phyloP scores from a whole-genome alignment of 2,329 filamentous ascomycete genomes.

The Fusarium sp. region DNA sequence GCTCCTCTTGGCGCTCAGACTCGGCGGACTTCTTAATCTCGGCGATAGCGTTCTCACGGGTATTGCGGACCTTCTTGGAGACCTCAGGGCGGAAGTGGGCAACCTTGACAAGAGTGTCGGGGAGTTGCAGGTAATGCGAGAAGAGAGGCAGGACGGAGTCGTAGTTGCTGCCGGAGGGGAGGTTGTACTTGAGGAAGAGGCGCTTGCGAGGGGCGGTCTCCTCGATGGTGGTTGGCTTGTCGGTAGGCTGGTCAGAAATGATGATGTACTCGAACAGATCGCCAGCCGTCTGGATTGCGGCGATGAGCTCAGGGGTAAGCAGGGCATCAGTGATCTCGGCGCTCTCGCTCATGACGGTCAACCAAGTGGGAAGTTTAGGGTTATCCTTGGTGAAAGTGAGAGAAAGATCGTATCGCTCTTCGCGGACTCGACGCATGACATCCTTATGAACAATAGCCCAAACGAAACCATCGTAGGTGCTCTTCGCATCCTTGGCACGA shows the following conservation, averaged over 20 bases:
- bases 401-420: conserved; percentile 93
- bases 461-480: conserved; percentile 87
- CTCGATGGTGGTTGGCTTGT: conserved; percentile 85
- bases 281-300: conserved; percentile 80
- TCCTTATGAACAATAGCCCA: conserved; percentile 97
- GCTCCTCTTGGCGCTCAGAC: conserved; percentile 82
- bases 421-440: conserved; percentile 85
- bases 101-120: conserved; percentile 77
- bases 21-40: conserved; percentile 83
- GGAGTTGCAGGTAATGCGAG: conserved; percentile 81
- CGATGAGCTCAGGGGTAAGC: conserved; percentile 86
- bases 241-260: conserved; percentile 86
- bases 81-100: conserved; percentile 94
- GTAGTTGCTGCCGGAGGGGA: conserved; percentile 71
- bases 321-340: conserved; percentile 91
- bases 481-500: conserved; percentile 67
- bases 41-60: conserved; percentile 81
- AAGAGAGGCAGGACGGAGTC: conserved; percentile 76
- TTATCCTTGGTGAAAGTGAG: conserved; percentile 94
- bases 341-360: conserved; percentile 95
- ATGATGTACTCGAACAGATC: conserved; percentile 85
- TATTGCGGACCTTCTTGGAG: conserved; percentile 79
- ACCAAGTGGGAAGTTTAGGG: conserved; percentile 86
- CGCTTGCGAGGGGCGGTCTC: conserved; percentile 89
- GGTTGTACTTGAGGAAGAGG: conserved; percentile 78